Evolutionary conservation across 2,329 filamentous ascomycete species (phyloP).

Genomic region (Monosporascus ibericus): DNA sequence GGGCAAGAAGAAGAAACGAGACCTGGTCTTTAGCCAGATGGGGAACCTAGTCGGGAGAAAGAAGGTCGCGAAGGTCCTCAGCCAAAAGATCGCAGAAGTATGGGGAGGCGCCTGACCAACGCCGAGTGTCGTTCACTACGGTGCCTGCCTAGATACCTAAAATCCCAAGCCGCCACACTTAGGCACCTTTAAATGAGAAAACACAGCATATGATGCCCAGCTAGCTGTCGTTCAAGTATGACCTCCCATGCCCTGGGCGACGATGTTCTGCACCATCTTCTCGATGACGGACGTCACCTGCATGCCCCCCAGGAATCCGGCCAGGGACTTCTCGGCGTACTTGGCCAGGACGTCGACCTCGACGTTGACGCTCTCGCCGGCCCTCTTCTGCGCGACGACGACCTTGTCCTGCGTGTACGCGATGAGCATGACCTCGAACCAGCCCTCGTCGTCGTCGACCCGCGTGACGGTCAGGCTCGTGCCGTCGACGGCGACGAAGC

Average conservation of each 20-base stretch:
- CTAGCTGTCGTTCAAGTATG: slow-evolving; percentile 6
- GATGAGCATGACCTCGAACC: slow-evolving; percentile 97
- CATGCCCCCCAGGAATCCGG: slow-evolving; percentile 63
- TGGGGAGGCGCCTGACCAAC: slow-evolving; percentile 50
- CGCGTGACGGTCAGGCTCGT: slow-evolving; percentile 88
- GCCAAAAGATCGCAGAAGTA: slow-evolving; percentile 64
- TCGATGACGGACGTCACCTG: slow-evolving; percentile 54
- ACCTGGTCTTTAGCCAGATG: slow-evolving; percentile 54
- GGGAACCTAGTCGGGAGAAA: slow-evolving; percentile 57
- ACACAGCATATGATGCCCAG: too few relatives aligned
- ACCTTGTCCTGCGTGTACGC: slow-evolving; percentile 93
- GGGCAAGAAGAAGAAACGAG: slow-evolving; percentile 50
- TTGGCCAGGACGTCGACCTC: slow-evolving; percentile 88
- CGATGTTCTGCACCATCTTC: slow-evolving; percentile 67
- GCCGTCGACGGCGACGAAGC: slow-evolving; percentile 89
- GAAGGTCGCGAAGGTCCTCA: slow-evolving; percentile 60
- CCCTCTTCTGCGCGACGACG: slow-evolving; percentile 70
- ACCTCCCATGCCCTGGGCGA: slow-evolving; percentile 58
- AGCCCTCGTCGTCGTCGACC: slow-evolving; percentile 72
- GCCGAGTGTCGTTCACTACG: not conserved
- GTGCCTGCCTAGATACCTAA: not conserved
- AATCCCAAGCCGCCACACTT: not conserved
- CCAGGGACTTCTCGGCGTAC: slow-evolving; percentile 84
- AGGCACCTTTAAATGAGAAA: too few relatives aligned
- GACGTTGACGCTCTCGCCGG: slow-evolving; percentile 79